phyloP scores from a whole-genome alignment of 805 yeast genomes.

The Kuraishia cidri region DNA sequence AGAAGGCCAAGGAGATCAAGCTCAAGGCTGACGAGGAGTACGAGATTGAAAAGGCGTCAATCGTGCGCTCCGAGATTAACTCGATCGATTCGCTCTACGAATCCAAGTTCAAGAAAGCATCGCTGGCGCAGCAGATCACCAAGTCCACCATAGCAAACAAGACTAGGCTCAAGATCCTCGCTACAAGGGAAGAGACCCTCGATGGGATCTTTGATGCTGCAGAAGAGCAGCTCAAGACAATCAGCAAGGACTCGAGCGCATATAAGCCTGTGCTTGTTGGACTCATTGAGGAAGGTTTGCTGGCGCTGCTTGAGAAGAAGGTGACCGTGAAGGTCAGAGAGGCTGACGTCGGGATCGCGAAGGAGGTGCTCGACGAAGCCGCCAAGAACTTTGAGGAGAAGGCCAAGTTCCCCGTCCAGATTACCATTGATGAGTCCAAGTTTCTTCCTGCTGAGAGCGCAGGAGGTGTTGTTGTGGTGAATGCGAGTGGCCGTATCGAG shows the following conservation, averaged over 20 bases:
- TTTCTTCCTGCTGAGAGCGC: conserved; percentile 56
- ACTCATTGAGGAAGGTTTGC: conserved; percentile 70
- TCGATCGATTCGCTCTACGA: conserved; percentile 78
- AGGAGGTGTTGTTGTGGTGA: conserved; percentile 79
- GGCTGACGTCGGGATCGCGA: conserved; percentile 50
- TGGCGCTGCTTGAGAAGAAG: conserved; percentile 63
- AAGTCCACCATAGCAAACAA: conserved; percentile 94
- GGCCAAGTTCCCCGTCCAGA: conserved; percentile 46
- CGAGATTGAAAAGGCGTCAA: conserved; percentile 92
- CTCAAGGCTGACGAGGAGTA: conserved; percentile 98
- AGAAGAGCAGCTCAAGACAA: conserved; percentile 45
- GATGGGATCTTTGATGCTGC: conserved; percentile 69
- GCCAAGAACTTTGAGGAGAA: conserved; percentile 53
- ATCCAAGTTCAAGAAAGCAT: conserved; percentile 80
- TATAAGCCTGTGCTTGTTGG: conserved; percentile 69
- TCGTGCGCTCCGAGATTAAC: conserved; percentile 88
- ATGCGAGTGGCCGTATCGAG: conserved; percentile 73
- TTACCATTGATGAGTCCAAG: conserved; percentile 45
- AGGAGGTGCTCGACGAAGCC: conserved; percentile 55
- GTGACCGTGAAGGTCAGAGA: conserved; percentile 63
- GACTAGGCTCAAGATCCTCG: conserved; percentile 83
- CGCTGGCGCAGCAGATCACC: conserved; percentile 89
- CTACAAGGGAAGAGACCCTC: conserved; percentile 77
- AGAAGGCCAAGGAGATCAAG: conserved; percentile 92
- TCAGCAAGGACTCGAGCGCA: conserved; percentile 42